Base-by-base conservation (phyloP, 1,284 basidiomycete genomes). In the Sanghuangporus weigelae region DNA sequence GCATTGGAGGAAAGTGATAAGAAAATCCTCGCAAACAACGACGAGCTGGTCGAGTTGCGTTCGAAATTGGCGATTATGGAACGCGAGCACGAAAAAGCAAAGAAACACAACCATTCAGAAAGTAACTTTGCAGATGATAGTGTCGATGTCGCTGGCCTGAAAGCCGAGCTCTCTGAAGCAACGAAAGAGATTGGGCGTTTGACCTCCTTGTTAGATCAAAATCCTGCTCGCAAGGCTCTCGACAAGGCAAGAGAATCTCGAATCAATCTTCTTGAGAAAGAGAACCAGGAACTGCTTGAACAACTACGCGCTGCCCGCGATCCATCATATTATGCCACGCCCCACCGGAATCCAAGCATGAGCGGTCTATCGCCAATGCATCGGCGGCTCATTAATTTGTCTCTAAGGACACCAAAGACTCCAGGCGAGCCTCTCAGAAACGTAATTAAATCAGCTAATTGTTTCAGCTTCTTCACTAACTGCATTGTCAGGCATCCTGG, bases 141-240 rank as follows among this genome's bases (percentile, higher is more conserved):
- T 10, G 44, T 44, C 39, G 85, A 87, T 48, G 76, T 80, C 16
- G 78, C 81, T 64, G 81, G 79, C 0, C 77, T 96, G 49, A 91
- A 95, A 72, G 79, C 81, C 6, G 90, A 95, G 67, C 81, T 96
- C 26, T 89, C 93, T 66, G 83, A 86, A 1, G 93, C 94, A 0
- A 82, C 92, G 71, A 84, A 80, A 69, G 92, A 95, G 72, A 90
- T 95, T 63, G 90, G 87, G 0, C 82, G 85, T 19, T 77, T 96
- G 53, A 85, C 84, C 57, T 80, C 84, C 0, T 73, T 90, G 55
- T 77, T 95, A 26, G 81, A 78, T 46, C 87, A 90, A 68, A 90
- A 89, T 12, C 88, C 89, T n/a, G 86, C 86, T 50, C 81, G 89
- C 6, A 86, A 84, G 68, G 87, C 88, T 0, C 83, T 92, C 65